Evolutionary conservation across 2,329 filamentous ascomycete species (phyloP).

Genomic region (Stachybotrys chlorohalonatus): DNA sequence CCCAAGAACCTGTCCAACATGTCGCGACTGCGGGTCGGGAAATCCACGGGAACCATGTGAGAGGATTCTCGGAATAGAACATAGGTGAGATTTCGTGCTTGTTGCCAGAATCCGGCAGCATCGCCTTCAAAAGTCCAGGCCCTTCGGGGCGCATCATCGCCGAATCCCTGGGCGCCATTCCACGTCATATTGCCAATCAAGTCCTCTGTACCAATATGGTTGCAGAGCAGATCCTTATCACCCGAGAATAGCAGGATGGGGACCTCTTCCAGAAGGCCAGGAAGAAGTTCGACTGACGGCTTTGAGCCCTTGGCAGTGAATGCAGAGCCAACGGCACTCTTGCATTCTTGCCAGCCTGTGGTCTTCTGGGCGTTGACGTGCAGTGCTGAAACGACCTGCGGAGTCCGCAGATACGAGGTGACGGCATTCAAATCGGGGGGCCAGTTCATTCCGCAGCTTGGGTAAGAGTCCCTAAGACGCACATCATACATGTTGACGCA

Average conservation of each 20-base stretch:
- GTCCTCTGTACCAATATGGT: slow-evolving; percentile 87
- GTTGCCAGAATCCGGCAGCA: slow-evolving; percentile 83
- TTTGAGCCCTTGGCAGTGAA: slow-evolving; percentile 65
- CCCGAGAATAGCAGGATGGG: slow-evolving; percentile 86
- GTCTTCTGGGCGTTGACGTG: slow-evolving; percentile 76
- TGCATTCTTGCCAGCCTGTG: slow-evolving; percentile 89
- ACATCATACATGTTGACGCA: slow-evolving; percentile 98
- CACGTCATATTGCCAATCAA: slow-evolving; percentile 85
- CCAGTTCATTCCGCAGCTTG: slow-evolving; percentile 96
- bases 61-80: slow-evolving; percentile 91
- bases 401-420: slow-evolving; percentile 73
- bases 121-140: slow-evolving; percentile 93
- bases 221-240: slow-evolving; percentile 91
- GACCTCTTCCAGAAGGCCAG: slow-evolving; percentile 67
- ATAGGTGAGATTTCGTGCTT: slow-evolving; percentile 91
- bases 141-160: slow-evolving; percentile 84
- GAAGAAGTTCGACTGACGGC: slow-evolving; percentile 66
- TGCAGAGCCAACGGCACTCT: slow-evolving; percentile 61
- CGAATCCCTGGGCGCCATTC: slow-evolving; percentile 88
- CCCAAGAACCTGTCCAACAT: slow-evolving; percentile 97
- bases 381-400: slow-evolving; percentile 71
- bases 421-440: slow-evolving; percentile 74
- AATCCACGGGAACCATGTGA: slow-evolving; percentile 98
- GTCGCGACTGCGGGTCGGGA: slow-evolving; percentile 74
- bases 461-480: slow-evolving; percentile 68